Evolutionary conservation across 495 filamentous ascomycete species (phyloP).

Genomic region (Parachaetomium inaequale): DNA sequence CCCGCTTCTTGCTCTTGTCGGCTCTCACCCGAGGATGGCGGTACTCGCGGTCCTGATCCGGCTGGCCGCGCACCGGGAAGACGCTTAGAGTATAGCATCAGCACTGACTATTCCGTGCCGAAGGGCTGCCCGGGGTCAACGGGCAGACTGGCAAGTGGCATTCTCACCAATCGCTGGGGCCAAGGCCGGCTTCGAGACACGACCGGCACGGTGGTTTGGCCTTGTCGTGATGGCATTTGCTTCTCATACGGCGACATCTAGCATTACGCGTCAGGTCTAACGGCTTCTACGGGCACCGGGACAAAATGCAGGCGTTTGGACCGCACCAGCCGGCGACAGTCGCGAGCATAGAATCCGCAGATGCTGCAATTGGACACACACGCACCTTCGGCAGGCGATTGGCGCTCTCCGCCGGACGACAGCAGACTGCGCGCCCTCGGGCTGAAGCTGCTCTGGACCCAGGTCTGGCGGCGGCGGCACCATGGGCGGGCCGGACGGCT

Average conservation of each 20-base stretch:
- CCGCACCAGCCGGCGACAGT: neutral
- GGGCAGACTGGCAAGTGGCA: neutral
- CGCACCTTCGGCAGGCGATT: conserved; percentile 50
- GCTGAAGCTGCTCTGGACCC: conserved; percentile 12
- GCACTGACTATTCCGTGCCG: neutral
- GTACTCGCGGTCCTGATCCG: conserved; percentile 44
- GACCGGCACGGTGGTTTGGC: conserved; percentile 41
- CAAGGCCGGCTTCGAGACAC: conserved; percentile 42
- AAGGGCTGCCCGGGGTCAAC: neutral
- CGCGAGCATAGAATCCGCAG: neutral
- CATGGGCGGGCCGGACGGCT: conserved; percentile 19
- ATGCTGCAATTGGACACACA: conserved; percentile 22
- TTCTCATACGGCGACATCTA: conserved; percentile 50
- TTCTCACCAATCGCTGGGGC: conserved; percentile 42
- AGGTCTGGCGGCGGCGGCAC: conserved; percentile 12
- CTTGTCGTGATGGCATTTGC: conserved; percentile 48
- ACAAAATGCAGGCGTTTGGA: neutral
- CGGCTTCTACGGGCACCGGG: neutral
- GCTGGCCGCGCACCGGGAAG: conserved; percentile 44
- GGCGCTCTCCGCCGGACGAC: conserved; percentile 41
- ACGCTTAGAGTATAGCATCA: conserved; percentile 26
- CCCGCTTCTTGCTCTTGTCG: conserved; percentile 40
- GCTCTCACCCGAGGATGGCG: conserved; percentile 45
- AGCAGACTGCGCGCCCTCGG: neutral
- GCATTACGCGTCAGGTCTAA: conserved; percentile 2